Base-by-base conservation (phyloP, 2,329 filamentous ascomycete species). In the Penicillium verrucosum region DNA sequence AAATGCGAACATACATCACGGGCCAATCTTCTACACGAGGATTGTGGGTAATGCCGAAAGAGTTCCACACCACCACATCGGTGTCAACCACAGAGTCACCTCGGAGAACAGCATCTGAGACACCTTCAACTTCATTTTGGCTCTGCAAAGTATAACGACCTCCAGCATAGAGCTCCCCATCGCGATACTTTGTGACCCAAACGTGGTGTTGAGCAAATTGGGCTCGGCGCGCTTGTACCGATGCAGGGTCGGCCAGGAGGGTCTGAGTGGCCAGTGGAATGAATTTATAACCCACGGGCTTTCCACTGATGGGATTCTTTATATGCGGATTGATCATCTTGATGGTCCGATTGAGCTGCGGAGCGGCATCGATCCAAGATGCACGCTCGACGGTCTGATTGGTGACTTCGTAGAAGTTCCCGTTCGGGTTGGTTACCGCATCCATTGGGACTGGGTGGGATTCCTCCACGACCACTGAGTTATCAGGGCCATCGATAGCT, bases 371-470 rank as follows among this genome's bases (percentile, higher is more conserved):
- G 9, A 84, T 70, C 65, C 80, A 80, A 18, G 75, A 75, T 12
- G 81, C 77, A 14, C 73, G 73, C 14, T 77, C 72, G 38, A 85
- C 68, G 1, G 77, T 75, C 16, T 79, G 77, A 49, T 78, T 75
- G 9, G 63, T 66, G 10, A 82, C 75, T 3, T 75, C 75, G 68
- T 84, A 85, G 7, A 78, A 77, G 57, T 79, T 74, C 2, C 79
- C 80, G 59, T 80, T 77, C 2, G 82, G 82, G 67, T 85, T 86
- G 63, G 73, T 75, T 1, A 65, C 65, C 4, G 73, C 70, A 37
- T 81, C 78, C 54, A 85, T 77, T 1, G 83, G 81, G 73, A 88
- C 84, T 0, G 85, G 71, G 56, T 83, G 80, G 0, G 81, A 82
- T 66, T 85, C 83, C 42, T 82, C 79, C 60, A 86, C 78, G 43